Conservation (phyloP, 805 yeast genomes). For the Candida pini region DNA sequence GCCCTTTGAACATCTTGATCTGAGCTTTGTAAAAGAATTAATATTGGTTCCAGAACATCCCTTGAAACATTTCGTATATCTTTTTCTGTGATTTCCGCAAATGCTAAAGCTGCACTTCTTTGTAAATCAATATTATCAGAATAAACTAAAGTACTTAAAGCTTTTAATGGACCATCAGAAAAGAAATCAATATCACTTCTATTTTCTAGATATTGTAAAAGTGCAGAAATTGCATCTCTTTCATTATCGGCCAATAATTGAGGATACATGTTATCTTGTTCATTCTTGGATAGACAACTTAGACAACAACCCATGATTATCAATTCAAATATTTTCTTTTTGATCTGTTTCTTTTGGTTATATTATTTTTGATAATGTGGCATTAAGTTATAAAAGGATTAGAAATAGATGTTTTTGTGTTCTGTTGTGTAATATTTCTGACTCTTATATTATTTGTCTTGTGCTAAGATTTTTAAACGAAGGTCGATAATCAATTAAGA, state of each 20-base stretch:
- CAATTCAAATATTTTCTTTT: too few relatives aligned
- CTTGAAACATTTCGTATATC: slow-evolving; percentile 87
- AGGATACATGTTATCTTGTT: slow-evolving; percentile 58
- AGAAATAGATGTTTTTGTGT: too few relatives aligned
- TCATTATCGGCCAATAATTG: slow-evolving; percentile 92
- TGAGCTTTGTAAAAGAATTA: slow-evolving; percentile 75
- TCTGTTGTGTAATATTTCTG: too few relatives aligned
- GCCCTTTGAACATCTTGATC: slow-evolving; percentile 97
- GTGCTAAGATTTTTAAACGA: too few relatives aligned
- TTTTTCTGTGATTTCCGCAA: slow-evolving; percentile 97
- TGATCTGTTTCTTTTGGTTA: slow-evolving; percentile 4
- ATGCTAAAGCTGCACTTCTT: slow-evolving; percentile 95
- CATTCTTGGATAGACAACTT: slow-evolving; percentile 38
- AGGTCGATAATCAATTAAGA: too few relatives aligned
- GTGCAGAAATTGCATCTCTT: slow-evolving; percentile 89
- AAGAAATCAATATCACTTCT: slow-evolving; percentile 86
- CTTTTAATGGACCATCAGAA: slow-evolving; percentile 77
- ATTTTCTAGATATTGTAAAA: slow-evolving; percentile 85
- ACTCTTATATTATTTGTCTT: too few relatives aligned
- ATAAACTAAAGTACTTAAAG: slow-evolving; percentile 86
- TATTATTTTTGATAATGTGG: neutral
- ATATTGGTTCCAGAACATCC: slow-evolving; percentile 89
- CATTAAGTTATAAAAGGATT: too few relatives aligned
- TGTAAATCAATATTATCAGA: slow-evolving; percentile 93
- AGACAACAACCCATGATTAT: slow-evolving; percentile 46